Conservation (phyloP, 2,329 filamentous ascomycete genomes). For the Claviceps fusiformis region DNA sequence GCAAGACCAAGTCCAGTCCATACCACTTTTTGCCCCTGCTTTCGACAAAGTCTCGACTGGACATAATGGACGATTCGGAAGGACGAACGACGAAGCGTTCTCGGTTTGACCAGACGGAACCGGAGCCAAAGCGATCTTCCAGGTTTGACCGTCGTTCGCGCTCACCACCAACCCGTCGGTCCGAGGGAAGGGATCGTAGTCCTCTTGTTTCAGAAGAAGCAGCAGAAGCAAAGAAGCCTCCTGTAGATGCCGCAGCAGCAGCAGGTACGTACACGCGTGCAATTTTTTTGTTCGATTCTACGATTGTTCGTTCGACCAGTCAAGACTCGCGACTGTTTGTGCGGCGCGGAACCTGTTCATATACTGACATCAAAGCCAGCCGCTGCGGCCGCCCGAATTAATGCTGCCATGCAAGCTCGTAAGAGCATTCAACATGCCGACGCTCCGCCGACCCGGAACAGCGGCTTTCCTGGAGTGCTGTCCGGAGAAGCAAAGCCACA, state of each 20-base stretch:
- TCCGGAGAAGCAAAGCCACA: conserved; percentile 5
- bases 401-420: conserved; percentile 69
- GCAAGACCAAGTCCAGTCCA: neutral
- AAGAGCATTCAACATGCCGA: conserved; percentile 86
- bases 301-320: neutral
- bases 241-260: conserved; percentile 59
- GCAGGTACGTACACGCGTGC: conserved; percentile 46
- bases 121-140: conserved; percentile 61
- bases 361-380: conserved; percentile 30
- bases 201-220: conserved; percentile 41
- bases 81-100: conserved; percentile 65
- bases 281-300: neutral
- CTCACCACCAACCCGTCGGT: conserved; percentile 56
- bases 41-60: neutral
- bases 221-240: conserved; percentile 33
- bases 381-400: conserved; percentile 79
- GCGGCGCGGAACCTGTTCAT: conserved; percentile 11
- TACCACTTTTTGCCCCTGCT: neutral
- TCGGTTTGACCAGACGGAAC: conserved; percentile 85
- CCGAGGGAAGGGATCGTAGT: conserved; percentile 70
- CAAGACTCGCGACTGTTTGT: neutral
- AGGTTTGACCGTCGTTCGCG: conserved; percentile 88
- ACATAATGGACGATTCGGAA: conserved; percentile 59
- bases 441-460: conserved; percentile 58
- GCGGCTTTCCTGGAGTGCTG: neutral